Conservation (phyloP, 805 yeast genomes). For the Yarrowia sp. region DNA sequence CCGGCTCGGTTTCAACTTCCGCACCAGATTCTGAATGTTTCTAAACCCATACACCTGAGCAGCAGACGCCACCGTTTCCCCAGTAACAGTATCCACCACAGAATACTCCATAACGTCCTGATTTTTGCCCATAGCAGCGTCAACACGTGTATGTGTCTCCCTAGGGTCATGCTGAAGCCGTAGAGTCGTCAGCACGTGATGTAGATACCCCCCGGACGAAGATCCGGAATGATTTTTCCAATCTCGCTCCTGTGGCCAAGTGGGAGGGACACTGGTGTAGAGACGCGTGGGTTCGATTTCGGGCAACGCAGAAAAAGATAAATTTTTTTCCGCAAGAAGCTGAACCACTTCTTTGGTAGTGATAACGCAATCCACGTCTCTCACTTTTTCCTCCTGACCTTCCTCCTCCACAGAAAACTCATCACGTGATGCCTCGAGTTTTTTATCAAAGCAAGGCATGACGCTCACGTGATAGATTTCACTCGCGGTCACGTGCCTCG, state of each 20-base stretch:
- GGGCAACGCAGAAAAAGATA: neutral
- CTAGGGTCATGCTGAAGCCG: slow-evolving; percentile 30
- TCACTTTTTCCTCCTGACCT: slow-evolving; percentile 25
- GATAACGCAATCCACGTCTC: slow-evolving; percentile 90
- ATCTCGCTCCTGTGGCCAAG: slow-evolving; percentile 59
- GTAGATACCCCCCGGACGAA: slow-evolving; percentile 86
- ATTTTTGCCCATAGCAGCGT: slow-evolving; percentile 59
- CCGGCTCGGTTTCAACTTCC: slow-evolving; percentile 62
- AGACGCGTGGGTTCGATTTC: slow-evolving; percentile 46
- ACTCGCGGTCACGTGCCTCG: slow-evolving; percentile 35
- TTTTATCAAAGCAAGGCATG: slow-evolving; percentile 98
- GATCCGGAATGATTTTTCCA: slow-evolving; percentile 81
- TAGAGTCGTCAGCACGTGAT: slow-evolving; percentile 54
- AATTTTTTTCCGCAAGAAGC: slow-evolving; percentile 43
- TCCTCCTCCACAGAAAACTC: slow-evolving; percentile 46
- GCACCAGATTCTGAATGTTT: slow-evolving; percentile 88
- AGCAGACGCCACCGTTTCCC: slow-evolving; percentile 47
- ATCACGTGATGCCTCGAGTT: slow-evolving; percentile 87
- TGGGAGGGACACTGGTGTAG: slow-evolving; percentile 50
- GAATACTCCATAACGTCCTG: slow-evolving; percentile 70
- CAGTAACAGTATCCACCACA: slow-evolving; percentile 43
- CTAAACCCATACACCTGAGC: slow-evolving; percentile 85
- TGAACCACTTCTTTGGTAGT: slow-evolving; percentile 86
- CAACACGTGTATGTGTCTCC: slow-evolving; percentile 40
- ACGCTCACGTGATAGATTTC: slow-evolving; percentile 75